These are phyloP conservation scores for Warburgia ugandensis DNA, from an alignment of 164 flowering plant species.

Conservation along the genomic window DNA sequence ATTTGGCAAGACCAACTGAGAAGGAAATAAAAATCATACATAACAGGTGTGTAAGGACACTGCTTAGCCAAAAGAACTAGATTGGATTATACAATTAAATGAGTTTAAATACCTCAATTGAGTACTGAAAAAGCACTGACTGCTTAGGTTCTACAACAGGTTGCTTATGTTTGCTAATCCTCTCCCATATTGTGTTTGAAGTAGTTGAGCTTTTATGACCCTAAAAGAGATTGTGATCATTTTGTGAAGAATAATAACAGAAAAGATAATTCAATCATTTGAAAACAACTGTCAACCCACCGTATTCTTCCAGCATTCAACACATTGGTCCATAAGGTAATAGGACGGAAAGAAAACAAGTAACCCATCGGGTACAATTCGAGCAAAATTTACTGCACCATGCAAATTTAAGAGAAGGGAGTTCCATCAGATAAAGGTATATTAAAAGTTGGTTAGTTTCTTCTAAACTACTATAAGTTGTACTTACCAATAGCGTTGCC, in stretches of 20 bases:
- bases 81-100: not conserved
- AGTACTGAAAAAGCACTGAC: slow-evolving; percentile 58
- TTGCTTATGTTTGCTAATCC: slow-evolving; percentile 85
- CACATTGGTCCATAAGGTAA: slow-evolving; percentile 73
- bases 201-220: slow-evolving; percentile 35
- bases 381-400: slow-evolving; percentile 81
- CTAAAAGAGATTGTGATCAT: slow-evolving; percentile 19
- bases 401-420: slow-evolving; percentile 8
- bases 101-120: slow-evolving; percentile 55
- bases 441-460: not conserved
- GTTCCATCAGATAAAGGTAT: not conserved
- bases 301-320: slow-evolving; percentile 72
- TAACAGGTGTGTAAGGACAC: not conserved
- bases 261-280: not conserved
- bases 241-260: slow-evolving; percentile 5
- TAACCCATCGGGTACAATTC: slow-evolving; percentile 95
- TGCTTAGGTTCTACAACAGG: slow-evolving; percentile 94
- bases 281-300: slow-evolving; percentile 26
- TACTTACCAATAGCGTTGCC: slow-evolving; percentile 93
- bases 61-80: not conserved
- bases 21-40: not conserved
- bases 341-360: slow-evolving; percentile 97
- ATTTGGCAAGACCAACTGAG: slow-evolving; percentile 8
- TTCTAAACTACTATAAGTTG: no score
- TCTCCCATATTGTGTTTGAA: slow-evolving; percentile 76